Percentiles rank a stretch among this genome's conserved stretches.
phyloP scores from a whole-genome alignment of 345 rosid species.

The Lepidium africanum region DNA sequence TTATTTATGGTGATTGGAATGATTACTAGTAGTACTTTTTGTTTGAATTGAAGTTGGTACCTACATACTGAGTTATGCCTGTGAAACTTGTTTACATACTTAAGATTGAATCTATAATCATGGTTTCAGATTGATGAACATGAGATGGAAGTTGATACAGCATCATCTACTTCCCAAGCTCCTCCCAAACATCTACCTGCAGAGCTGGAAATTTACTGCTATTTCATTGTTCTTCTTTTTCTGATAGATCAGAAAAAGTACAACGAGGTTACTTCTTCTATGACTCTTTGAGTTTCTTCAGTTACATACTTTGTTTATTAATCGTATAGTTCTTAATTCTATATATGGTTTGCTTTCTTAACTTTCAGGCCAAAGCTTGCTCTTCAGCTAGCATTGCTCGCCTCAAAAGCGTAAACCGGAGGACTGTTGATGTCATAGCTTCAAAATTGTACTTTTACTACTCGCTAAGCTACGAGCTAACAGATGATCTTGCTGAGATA shows the following conservation, averaged over 20 bases:
- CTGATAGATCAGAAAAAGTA: slow-evolving; percentile 73
- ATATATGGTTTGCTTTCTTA: not conserved
- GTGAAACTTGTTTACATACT: not conserved
- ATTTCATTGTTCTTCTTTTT: slow-evolving; percentile 63
- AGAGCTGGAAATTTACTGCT: slow-evolving; percentile 70
- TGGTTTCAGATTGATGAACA: slow-evolving; percentile 54
- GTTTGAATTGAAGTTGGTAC: not conserved
- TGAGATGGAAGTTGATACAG: slow-evolving; percentile 90
- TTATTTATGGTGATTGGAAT: not conserved
- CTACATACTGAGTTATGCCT: not conserved
- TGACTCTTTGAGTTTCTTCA: not conserved
- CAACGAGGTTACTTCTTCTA: slow-evolving; percentile 39
- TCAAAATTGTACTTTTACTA: slow-evolving; percentile 73
- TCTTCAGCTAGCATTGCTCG: slow-evolving; percentile 67
- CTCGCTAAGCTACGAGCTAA: slow-evolving; percentile 69
- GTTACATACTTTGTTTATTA: not conserved
- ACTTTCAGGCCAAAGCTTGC: slow-evolving; percentile 77
- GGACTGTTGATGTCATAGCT: slow-evolving; percentile 77
- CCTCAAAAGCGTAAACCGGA: slow-evolving; percentile 58
- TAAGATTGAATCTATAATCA: not conserved
- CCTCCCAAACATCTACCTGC: slow-evolving; percentile 50
- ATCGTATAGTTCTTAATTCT: not conserved
- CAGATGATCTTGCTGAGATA: slow-evolving; percentile 78
- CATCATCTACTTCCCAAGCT: slow-evolving; percentile 45
- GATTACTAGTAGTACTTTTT: not conserved